Evolutionary conservation across 768 basidiomycete species (phyloP).

Genomic region (Lactarius tabidus): DNA sequence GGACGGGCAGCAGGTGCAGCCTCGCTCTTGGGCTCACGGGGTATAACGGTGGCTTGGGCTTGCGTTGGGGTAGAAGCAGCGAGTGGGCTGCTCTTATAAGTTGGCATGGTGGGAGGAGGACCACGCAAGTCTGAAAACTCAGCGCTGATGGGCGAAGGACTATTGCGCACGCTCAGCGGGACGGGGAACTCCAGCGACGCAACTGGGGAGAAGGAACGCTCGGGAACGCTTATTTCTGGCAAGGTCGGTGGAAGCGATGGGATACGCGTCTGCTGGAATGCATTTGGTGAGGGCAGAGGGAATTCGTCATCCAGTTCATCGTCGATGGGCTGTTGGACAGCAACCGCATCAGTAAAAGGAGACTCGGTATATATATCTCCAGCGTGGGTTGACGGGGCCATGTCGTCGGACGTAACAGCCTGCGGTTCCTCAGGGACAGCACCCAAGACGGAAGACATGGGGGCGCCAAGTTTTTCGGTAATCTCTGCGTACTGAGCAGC

Average conservation of each 20-base stretch:
- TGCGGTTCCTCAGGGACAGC: conserved; percentile 28
- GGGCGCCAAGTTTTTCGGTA: conserved; percentile 47
- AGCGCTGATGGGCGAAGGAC: conserved; percentile 30
- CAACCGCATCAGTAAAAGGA: conserved; percentile 32
- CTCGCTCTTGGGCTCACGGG: conserved; percentile 19
- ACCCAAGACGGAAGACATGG: conserved; percentile 27
- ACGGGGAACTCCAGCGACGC: conserved; percentile 31
- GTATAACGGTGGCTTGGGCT: conserved; percentile 16
- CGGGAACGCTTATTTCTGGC: conserved; percentile 48
- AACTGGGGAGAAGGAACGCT: conserved; percentile 42
- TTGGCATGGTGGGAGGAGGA: conserved; percentile 24
- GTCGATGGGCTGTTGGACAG: neutral
- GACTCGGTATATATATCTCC: conserved; percentile 26
- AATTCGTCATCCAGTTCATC: conserved; percentile 22
- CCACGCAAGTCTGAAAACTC: conserved; percentile 25
- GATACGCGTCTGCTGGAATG: conserved; percentile 39
- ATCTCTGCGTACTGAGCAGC: conserved; percentile 73
- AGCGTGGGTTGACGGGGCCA: neutral
- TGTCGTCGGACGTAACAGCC: conserved; percentile 14
- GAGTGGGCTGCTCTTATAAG: conserved; percentile 25
- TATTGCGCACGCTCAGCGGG: conserved; percentile 20
- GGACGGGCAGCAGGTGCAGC: conserved; percentile 37
- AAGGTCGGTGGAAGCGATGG: conserved; percentile 50
- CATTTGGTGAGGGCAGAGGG: conserved; percentile 32
- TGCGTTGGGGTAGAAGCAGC: conserved; percentile 13